Evolutionary conservation across 2,329 filamentous ascomycete genomes (phyloP).

Genomic region (Blumeria graminis): DNA sequence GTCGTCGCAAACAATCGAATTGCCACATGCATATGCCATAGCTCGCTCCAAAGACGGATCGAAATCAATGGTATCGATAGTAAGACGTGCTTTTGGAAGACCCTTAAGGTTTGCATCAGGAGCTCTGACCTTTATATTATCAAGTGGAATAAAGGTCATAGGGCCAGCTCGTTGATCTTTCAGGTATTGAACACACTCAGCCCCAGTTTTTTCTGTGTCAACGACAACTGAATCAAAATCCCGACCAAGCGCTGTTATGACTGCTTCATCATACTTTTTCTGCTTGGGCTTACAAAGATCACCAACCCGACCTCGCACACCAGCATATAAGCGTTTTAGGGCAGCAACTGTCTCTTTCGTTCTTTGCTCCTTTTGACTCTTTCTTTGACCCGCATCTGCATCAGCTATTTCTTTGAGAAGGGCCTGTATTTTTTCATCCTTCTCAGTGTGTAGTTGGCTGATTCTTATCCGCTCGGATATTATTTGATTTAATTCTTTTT

Average conservation of each 20-base stretch:
- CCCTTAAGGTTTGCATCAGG: constrained; percentile 80
- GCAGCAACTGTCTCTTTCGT: constrained; percentile 66
- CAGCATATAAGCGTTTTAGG: constrained; percentile 74
- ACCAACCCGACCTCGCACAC: constrained; percentile 72
- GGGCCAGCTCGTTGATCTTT: constrained; percentile 72
- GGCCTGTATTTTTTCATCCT: constrained; percentile 77
- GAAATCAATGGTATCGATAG: constrained; percentile 90
- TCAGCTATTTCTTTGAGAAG: constrained; percentile 60
- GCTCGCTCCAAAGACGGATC: constrained; percentile 72
- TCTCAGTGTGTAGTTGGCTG: constrained; percentile 60
- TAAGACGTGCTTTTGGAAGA: constrained; percentile 62
- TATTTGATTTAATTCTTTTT: constrained; percentile 69
- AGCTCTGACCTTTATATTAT: constrained; percentile 89
- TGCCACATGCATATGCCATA: constrained; percentile 85
- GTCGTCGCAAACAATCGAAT: constrained; percentile 81
- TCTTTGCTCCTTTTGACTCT: constrained; percentile 57
- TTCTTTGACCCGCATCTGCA: constrained; percentile 62
- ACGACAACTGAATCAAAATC: constrained; percentile 91
- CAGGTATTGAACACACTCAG: constrained; percentile 83
- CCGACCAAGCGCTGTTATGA: constrained; percentile 73
- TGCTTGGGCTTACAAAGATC: constrained; percentile 90
- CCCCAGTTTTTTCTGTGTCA: constrained; percentile 80
- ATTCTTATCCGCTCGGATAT: constrained; percentile 64
- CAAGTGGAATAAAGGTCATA: constrained; percentile 84
- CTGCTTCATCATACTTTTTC: constrained; percentile 85